Conservation (phyloP, 208 protist species). For the Trypanosoma scelopori region DNA sequence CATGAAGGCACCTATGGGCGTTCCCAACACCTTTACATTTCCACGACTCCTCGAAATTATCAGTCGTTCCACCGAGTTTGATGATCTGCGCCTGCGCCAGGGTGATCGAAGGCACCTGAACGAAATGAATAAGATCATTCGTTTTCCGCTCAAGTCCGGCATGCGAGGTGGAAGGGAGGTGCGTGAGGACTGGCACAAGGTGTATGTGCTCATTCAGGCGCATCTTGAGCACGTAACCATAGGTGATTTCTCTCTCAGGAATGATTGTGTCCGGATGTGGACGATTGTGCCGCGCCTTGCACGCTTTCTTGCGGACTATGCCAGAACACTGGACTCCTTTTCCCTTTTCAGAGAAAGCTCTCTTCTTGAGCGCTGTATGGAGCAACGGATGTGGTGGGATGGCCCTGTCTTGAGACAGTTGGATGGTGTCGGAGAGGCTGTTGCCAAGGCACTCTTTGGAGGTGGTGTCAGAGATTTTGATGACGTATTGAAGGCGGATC, state of each 20-base stretch:
- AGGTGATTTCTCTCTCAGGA: slow-evolving; percentile 70
- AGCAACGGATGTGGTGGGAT: slow-evolving; percentile 78
- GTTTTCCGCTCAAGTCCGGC: slow-evolving; percentile 63
- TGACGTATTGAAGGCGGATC: slow-evolving; percentile 32
- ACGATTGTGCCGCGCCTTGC: slow-evolving; percentile 63
- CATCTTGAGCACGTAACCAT: slow-evolving; percentile 57
- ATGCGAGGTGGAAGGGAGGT: slow-evolving; percentile 72
- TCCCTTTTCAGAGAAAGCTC: slow-evolving; percentile 50
- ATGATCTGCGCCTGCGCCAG: slow-evolving; percentile 73
- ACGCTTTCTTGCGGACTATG: slow-evolving; percentile 69
- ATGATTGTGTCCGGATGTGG: slow-evolving; percentile 75
- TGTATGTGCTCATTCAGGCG: slow-evolving; percentile 78
- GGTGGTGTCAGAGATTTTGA: slow-evolving; percentile 51
- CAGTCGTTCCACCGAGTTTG: slow-evolving; percentile 64
- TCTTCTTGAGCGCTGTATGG: slow-evolving; percentile 63
- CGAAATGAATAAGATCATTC: slow-evolving; percentile 73
- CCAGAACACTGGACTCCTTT: slow-evolving; percentile 35
- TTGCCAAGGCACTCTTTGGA: slow-evolving; percentile 44
- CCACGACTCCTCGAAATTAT: slow-evolving; percentile 45
- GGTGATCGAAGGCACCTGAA: slow-evolving; percentile 81
- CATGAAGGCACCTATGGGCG: background rate
- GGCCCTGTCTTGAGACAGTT: slow-evolving; percentile 70
- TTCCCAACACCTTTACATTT: slow-evolving; percentile 12
- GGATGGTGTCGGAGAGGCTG: slow-evolving; percentile 53
- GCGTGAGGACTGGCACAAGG: slow-evolving; percentile 89